These are phyloP conservation scores for Suhomyces sp. DNA, from an alignment of 805 yeast species.

Conservation along the genomic window DNA sequence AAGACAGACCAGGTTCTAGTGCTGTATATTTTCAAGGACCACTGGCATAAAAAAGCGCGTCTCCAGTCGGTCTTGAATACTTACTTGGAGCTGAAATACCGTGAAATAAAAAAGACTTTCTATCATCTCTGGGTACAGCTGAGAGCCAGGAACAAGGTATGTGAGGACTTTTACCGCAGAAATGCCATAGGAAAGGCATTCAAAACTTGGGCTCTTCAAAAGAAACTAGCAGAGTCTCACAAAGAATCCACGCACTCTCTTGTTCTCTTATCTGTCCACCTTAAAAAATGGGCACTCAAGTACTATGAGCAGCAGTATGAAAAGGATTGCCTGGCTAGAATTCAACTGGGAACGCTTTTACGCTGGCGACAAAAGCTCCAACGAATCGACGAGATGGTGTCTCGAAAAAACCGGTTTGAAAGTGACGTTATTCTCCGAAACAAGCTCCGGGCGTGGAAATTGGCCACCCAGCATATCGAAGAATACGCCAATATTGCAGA, in stretches of 20 bases:
- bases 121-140: slow-evolving; percentile 13
- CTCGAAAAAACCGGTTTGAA: not conserved
- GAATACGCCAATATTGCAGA: slow-evolving; percentile 14
- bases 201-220: slow-evolving; percentile 15
- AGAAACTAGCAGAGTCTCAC: not conserved
- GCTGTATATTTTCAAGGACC: slow-evolving; percentile 8
- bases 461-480: slow-evolving; percentile 3
- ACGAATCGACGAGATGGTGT: not conserved
- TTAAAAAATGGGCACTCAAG: not conserved
- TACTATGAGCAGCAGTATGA: not conserved
- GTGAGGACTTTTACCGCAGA: slow-evolving; percentile 6
- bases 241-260: not conserved
- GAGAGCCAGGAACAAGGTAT: slow-evolving; percentile 7
- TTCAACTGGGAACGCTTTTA: not conserved
- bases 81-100: slow-evolving; percentile 5
- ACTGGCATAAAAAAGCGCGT: slow-evolving; percentile 13
- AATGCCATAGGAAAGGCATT: slow-evolving; percentile 1
- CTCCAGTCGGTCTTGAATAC: not conserved
- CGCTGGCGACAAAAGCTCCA: not conserved
- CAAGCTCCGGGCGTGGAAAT: not conserved
- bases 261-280: not conserved
- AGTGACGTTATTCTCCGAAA: not conserved
- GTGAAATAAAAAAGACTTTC: not conserved
- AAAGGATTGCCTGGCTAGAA: not conserved
- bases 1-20: slow-evolving; percentile 7